Conservation (phyloP, 2,329 filamentous ascomycete species). For the Didymella pinodella region DNA sequence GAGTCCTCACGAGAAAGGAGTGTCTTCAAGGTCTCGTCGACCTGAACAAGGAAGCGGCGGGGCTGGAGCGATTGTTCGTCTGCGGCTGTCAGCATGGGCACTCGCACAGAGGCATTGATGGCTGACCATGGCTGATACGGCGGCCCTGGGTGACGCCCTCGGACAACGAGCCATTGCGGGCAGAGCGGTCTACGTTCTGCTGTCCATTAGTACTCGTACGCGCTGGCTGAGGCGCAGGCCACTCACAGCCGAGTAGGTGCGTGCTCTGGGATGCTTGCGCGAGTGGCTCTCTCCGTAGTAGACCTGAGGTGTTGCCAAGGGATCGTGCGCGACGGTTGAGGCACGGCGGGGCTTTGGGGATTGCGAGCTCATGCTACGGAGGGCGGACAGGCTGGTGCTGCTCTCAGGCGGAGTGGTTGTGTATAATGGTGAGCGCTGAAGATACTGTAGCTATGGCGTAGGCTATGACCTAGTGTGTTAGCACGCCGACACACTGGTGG, state of each 20-base stretch:
- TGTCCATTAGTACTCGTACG: slow-evolving; percentile 20
- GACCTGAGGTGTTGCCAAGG: slow-evolving; percentile 64
- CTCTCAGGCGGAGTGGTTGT: slow-evolving; percentile 17
- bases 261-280: slow-evolving; percentile 57
- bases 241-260: slow-evolving; percentile 66
- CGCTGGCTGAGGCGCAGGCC: neutral
- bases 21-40: slow-evolving; percentile 81
- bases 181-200: slow-evolving; percentile 42
- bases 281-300: slow-evolving; percentile 65
- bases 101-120: slow-evolving; percentile 2
- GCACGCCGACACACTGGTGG: slow-evolving; percentile 14
- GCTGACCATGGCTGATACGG: slow-evolving; percentile 51
- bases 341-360: slow-evolving; percentile 47
- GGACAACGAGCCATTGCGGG: slow-evolving; percentile 41
- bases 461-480: slow-evolving; percentile 24
- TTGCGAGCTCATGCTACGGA: slow-evolving; percentile 54
- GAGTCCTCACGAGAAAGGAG: slow-evolving; percentile 89
- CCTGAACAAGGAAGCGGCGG: slow-evolving; percentile 85
- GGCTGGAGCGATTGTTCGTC: slow-evolving; percentile 76
- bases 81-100: slow-evolving; percentile 50
- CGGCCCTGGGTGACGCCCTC: slow-evolving; percentile 43
- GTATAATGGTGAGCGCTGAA: slow-evolving; percentile 26
- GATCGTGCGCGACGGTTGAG: slow-evolving; percentile 58
- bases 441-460: slow-evolving; percentile 33
- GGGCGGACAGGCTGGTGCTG: slow-evolving; percentile 27